Evolutionary conservation across 805 yeast genomes (phyloP), one percentile per base, ranked within the genome.

Genomic region (Candida yuanshanica): DNA sequence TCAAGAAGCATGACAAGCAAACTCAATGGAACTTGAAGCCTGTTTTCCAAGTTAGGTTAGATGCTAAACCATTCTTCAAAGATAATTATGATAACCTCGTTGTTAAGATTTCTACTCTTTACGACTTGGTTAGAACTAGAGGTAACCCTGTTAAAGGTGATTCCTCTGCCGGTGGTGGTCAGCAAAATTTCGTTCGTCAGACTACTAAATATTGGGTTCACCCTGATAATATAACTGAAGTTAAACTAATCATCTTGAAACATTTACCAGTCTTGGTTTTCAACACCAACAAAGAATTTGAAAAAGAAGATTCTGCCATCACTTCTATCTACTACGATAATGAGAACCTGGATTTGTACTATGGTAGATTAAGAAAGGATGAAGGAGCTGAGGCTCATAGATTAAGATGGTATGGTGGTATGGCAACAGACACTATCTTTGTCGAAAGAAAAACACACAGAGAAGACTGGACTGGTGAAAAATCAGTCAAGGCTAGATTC

Each of bases 391-490:
- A 93, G 66, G 98, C 98, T 18, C 89, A 91, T 50, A 82, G 99
- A 67, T 73, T 93, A 59, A 82, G 99, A 70, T 93, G 99, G 99
- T 93, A 93, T 62, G 99, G 99, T 60, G 96, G 96, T 42, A 93
- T 93, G 99, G 73, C 75, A 41, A 75, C 90, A 2, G 96, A 91
- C 52, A 86, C 85, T 33, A 86, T 91, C 42, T 93, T 93, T 49
- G 95, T 91, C 36, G 99, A 93, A 67, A 79, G 99, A 64, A 93
- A 93, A 64, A 93, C 99, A 6, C 99, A 93, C 61, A 78, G 99
- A 64, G 99, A 93, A 65, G 99, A 93, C 69, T 91, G 99, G 99
- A 93, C 99, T 3, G 99, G 99, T 53, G 99, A 93, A 64, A 91
- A 91, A 66, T 87, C 96, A n/a, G 99, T 93, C 50, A 93, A 93